Percentiles rank a stretch among this genome's conserved stretches.
These are phyloP conservation scores for Davidsoniella neocaledoniae DNA, from an alignment of 2,329 filamentous ascomycete species.

Conservation along the genomic window DNA sequence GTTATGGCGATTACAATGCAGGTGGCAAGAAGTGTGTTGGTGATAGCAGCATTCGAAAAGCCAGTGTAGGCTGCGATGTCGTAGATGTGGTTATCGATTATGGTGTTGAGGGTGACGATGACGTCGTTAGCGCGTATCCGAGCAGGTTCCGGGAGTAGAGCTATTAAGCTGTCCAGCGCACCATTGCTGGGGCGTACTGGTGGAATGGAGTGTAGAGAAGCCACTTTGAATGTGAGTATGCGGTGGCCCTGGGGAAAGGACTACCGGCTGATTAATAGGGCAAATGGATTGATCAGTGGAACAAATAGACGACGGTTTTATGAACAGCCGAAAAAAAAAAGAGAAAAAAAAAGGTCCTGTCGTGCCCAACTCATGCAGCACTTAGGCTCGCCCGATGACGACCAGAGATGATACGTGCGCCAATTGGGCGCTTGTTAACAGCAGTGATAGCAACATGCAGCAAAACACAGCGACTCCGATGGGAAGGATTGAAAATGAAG, in stretches of 20 bases:
- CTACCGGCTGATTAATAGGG: slow-evolving; percentile 3
- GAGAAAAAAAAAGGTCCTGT: background rate
- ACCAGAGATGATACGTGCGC: too few species aligned
- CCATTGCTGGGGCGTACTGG: slow-evolving; percentile 11
- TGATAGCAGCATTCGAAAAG: slow-evolving; percentile 28
- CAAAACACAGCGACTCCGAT: too few species aligned
- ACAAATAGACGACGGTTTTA: too few species aligned
- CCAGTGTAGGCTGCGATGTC: slow-evolving; percentile 35
- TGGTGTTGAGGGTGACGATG: slow-evolving; percentile 19
- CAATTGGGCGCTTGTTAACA: too few species aligned
- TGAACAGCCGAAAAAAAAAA: slow-evolving; percentile 1
- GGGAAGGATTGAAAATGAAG: too few species aligned
- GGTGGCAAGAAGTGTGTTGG: slow-evolving; percentile 31
- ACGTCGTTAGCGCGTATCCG: slow-evolving; percentile 34
- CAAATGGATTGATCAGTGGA: too few species aligned
- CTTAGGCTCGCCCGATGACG: too few species aligned
- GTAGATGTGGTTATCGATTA: slow-evolving; percentile 27
- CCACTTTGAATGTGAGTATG: slow-evolving; percentile 30
- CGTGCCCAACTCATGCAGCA: too few species aligned
- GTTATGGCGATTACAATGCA: slow-evolving; percentile 22
- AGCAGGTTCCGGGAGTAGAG: slow-evolving; percentile 28
- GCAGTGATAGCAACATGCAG: too few species aligned
- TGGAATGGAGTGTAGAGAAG: slow-evolving; percentile 40
- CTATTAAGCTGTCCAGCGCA: slow-evolving; percentile 41
- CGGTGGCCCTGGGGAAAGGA: slow-evolving; percentile 9